Conservation (phyloP, 1,284 basidiomycete species). For the Irpex sp. region DNA sequence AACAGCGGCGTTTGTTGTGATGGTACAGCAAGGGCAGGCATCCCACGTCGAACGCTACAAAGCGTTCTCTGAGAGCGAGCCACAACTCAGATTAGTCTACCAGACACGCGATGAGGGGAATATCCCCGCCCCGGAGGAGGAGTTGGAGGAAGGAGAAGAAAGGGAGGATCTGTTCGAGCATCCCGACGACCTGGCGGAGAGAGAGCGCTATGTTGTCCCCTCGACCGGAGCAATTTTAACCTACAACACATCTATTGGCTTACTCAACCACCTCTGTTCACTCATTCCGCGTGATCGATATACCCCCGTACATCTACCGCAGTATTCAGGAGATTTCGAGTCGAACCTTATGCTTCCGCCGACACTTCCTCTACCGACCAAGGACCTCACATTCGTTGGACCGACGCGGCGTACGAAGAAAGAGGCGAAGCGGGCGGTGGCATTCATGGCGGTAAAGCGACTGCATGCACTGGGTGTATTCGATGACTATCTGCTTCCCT, state of each 20-base stretch:
- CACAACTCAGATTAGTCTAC: slow-evolving; percentile 58
- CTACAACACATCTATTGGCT: slow-evolving; percentile 65
- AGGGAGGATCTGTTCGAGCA: slow-evolving; percentile 44
- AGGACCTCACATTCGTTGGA: slow-evolving; percentile 53
- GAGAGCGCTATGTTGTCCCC: slow-evolving; percentile 69
- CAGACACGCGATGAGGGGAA: slow-evolving; percentile 40
- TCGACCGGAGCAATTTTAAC: slow-evolving; percentile 74
- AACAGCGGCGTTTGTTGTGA: slow-evolving; percentile 72
- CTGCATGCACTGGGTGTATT: slow-evolving; percentile 71
- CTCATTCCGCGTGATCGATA: slow-evolving; percentile 72
- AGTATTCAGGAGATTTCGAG: slow-evolving; percentile 57
- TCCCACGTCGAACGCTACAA: slow-evolving; percentile 55
- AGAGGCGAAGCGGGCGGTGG: slow-evolving; percentile 77
- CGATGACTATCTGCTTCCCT: slow-evolving; percentile 74
- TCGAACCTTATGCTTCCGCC: slow-evolving; percentile 62
- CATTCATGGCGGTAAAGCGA: slow-evolving; percentile 68
- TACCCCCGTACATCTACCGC: slow-evolving; percentile 55
- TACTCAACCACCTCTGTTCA: slow-evolving; percentile 71
- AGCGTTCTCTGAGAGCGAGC: slow-evolving; percentile 56
- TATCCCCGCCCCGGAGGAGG: slow-evolving; percentile 28
- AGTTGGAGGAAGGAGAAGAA: slow-evolving; percentile 40
- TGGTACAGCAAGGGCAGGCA: slow-evolving; percentile 63
- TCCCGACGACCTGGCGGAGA: slow-evolving; percentile 51
- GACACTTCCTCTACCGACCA: slow-evolving; percentile 56
- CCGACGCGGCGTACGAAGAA: slow-evolving; percentile 61